Percentiles rank a stretch among this genome's conserved stretches.
These are phyloP conservation scores for Penicillium taxi DNA, from an alignment of 495 filamentous ascomycete species.

Conservation along the genomic window DNA sequence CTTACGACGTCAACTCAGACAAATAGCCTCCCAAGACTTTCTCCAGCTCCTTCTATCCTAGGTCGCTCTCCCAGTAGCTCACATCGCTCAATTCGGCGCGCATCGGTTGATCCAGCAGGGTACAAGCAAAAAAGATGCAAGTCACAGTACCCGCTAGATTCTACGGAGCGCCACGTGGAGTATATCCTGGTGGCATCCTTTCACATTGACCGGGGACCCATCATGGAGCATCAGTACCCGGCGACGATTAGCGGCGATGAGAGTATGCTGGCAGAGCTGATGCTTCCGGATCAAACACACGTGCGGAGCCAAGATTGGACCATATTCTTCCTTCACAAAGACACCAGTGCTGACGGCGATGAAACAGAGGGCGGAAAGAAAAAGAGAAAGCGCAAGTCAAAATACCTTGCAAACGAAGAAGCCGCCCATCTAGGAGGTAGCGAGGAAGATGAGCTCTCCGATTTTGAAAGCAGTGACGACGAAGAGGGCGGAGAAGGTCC, in stretches of 20 bases:
- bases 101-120: slow-evolving; percentile 36
- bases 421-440: slow-evolving; percentile 41
- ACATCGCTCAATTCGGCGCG: slow-evolving; percentile 32
- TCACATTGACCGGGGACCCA: slow-evolving; percentile 87
- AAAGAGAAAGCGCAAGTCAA: slow-evolving; percentile 42
- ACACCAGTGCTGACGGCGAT: slow-evolving; percentile 71
- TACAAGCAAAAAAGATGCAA: slow-evolving; percentile 48
- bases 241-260: slow-evolving; percentile 94
- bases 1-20: slow-evolving; percentile 32
- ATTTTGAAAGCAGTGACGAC: slow-evolving; percentile 45
- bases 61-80: slow-evolving; percentile 47
- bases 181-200: slow-evolving; percentile 99
- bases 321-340: slow-evolving; percentile 97
- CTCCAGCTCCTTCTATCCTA: slow-evolving; percentile 44
- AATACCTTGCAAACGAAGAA: slow-evolving; percentile 44
- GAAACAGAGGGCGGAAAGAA: slow-evolving; percentile 50
- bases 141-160: slow-evolving; percentile 80
- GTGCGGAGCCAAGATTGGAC: slow-evolving; percentile 96
- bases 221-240: slow-evolving; percentile 98
- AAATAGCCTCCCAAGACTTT: slow-evolving; percentile 49
- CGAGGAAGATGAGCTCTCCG: slow-evolving; percentile 38
- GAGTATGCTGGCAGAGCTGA: slow-evolving; percentile 94
- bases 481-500: slow-evolving; percentile 61
- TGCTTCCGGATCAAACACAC: slow-evolving; percentile 97
- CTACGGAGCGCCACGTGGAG: slow-evolving; percentile 86